Base-by-base conservation (phyloP, 75 land plant genomes). In the Chamaecyparis obtusa region DNA sequence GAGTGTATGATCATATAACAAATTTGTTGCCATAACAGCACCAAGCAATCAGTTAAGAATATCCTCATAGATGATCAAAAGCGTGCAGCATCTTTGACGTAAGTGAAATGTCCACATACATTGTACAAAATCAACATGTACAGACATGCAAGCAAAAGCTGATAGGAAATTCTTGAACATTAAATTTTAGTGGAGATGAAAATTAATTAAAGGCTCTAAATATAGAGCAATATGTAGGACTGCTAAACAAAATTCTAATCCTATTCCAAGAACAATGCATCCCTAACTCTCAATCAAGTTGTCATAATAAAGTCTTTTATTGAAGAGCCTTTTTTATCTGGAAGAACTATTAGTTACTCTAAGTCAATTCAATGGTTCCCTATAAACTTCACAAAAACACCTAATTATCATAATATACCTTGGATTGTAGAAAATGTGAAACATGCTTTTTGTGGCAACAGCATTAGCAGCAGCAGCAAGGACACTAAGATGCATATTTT, bases 361-460 rank as follows among this genome's bases (percentile, higher is more conserved):
- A 46, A 3, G 32, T 36, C 30, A 84, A 84, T 27, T 30, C 4
- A 84, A 32, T 74, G 37, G 36, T 1, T 33, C 36, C 36, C 16
- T 13, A 74, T 74, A 30, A 74, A 74, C 76, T 74, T 74, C 36
- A 32, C 10, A 16, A 36, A n/a, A 36, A 11, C 35, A 16, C 37
- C 9, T 55, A 14, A 16, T 48, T 35, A 64, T 71, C 39, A 48
- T 67, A 24, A 48, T 19, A 71, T 90, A 97, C 99, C 99, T 92
- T 80, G 99, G 99, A 84, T 95, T 97, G 90, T 95, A 97, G 86
- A 64, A 91, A 64, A 96, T 86, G 67, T 84, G 92, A 88, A 98
- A 98, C 76, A 87, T 90, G 87, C 88, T 89, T 43, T 84, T 94
- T 7, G 88, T 84, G 24, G 93, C 67, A 24, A 97, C 87, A 64